A percentile compares a stretch with the other conserved stretches of the same genome.
Evolutionary conservation across 495 filamentous ascomycete species (phyloP).

Genomic region (Tuber umbilicatum): DNA sequence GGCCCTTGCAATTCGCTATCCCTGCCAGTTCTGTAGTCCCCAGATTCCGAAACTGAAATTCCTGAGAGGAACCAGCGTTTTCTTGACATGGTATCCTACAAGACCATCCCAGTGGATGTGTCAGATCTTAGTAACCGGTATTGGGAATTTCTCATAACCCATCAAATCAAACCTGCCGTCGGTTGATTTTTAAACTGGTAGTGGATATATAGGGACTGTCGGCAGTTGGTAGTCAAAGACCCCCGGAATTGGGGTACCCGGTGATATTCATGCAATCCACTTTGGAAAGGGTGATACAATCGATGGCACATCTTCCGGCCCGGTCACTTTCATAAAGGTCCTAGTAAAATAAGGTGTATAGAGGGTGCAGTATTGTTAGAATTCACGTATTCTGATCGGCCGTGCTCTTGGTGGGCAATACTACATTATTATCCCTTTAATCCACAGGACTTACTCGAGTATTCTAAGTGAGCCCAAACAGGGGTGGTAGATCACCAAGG

Average conservation of each 20-base stretch:
- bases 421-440: background rate
- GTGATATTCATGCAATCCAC: too few relatives aligned
- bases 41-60: background rate
- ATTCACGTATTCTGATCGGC: background rate
- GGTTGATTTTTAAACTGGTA: too few relatives aligned
- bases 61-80: too few relatives aligned
- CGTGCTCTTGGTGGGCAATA: constrained; percentile 10
- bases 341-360: background rate
- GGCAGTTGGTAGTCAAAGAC: too few relatives aligned
- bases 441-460: background rate
- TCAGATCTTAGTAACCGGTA: too few relatives aligned
- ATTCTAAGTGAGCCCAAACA: background rate
- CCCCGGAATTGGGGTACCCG: too few relatives aligned
- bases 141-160: too few relatives aligned
- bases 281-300: background rate
- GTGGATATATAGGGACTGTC: background rate
- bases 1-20: background rate
- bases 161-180: too few relatives aligned
- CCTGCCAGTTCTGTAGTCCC: background rate
- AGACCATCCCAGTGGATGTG: too few relatives aligned
- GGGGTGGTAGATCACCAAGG: background rate
- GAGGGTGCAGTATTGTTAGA: background rate
- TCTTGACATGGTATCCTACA: too few relatives aligned
- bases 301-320: background rate
- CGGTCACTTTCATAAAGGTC: background rate